These are phyloP conservation scores for Boletus insuetus DNA, from an alignment of 768 basidiomycete species.

Conservation along the genomic window DNA sequence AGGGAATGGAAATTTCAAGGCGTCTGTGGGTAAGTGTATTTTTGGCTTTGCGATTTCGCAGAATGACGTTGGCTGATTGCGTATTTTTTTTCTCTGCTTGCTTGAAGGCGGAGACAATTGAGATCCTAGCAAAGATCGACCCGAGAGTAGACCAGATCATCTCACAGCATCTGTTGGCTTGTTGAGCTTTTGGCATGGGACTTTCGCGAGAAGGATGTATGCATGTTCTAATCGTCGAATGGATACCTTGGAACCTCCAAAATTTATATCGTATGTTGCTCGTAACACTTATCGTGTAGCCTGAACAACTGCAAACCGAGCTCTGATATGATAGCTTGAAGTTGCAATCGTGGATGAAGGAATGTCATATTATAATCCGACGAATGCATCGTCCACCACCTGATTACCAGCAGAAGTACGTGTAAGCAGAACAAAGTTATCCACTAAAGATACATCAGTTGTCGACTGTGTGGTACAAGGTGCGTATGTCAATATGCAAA, in stretches of 20 bases:
- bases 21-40: conserved; percentile 33
- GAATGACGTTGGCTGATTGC: conserved; percentile 1
- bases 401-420: conserved; percentile 1
- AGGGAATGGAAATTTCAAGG: conserved; percentile 30
- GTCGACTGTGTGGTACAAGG: neutral
- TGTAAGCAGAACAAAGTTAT: conserved; percentile 3
- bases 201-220: neutral
- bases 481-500: conserved; percentile 5
- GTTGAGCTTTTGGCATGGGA: conserved; percentile 1
- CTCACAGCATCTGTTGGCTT: conserved; percentile 20
- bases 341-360: neutral
- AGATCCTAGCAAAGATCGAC: conserved; percentile 26
- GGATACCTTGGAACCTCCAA: neutral
- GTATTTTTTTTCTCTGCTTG: neutral
- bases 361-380: no score
- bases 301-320: neutral
- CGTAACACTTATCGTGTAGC: no score
- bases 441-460: conserved; percentile 28
- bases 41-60: neutral
- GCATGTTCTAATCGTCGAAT: neutral
- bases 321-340: neutral
- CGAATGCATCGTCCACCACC: neutral
- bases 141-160: conserved; percentile 27
- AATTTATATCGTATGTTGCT: neutral
- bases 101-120: conserved; percentile 27